Conservation (phyloP, 495 filamentous ascomycete species). For the Penicillium longicatenatum region DNA sequence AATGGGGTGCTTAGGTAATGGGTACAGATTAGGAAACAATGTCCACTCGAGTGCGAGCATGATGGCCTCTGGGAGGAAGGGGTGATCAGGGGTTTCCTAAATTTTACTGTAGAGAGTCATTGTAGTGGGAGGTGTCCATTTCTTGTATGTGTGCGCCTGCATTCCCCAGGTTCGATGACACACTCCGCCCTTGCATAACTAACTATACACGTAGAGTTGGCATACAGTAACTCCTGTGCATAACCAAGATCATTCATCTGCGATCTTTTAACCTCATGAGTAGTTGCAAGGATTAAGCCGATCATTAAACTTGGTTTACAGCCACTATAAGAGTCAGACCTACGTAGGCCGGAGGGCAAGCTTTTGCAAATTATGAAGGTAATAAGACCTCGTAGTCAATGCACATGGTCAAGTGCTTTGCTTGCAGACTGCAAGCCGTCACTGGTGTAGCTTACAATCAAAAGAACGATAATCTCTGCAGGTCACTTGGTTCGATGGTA, state of each 20-base stretch:
- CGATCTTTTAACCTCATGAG: not conserved
- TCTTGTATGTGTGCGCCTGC: not conserved
- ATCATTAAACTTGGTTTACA: too few relatives aligned
- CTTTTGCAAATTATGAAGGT: too few relatives aligned
- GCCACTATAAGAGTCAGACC: too few relatives aligned
- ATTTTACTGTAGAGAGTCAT: not conserved
- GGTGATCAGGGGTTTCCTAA: not conserved
- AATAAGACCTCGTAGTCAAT: too few relatives aligned
- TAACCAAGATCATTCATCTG: not conserved
- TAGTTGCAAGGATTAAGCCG: too few relatives aligned
- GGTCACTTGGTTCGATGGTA: not conserved
- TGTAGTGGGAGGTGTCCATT: not conserved
- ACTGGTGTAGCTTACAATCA: too few relatives aligned
- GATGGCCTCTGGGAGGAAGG: not conserved
- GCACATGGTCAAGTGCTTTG: too few relatives aligned
- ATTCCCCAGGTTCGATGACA: not conserved
- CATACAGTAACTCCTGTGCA: not conserved
- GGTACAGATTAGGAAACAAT: not conserved
- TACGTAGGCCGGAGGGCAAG: too few relatives aligned
- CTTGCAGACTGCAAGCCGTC: too few relatives aligned
- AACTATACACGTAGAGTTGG: not conserved
- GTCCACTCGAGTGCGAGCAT: not conserved
- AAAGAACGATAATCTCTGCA: too few relatives aligned
- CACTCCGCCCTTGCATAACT: not conserved
- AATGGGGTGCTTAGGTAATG: conserved; percentile 3